These are phyloP conservation scores for Aspergillus luchuensis DNA, from an alignment of 2,329 filamentous ascomycete species.

Conservation along the genomic window DNA sequence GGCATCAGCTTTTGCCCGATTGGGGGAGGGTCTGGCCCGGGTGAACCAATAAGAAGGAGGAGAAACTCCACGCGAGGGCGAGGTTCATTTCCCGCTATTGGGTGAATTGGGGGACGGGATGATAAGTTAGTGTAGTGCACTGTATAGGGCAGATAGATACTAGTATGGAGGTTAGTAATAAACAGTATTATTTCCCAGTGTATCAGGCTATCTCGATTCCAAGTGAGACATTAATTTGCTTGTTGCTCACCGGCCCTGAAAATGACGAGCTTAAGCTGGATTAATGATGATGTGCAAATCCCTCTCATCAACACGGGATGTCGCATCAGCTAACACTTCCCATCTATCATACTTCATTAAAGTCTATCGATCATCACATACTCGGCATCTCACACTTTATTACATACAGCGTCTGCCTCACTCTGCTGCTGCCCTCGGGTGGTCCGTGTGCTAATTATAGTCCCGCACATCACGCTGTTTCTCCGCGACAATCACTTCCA, in stretches of 20 bases:
- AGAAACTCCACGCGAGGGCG: constrained; percentile 3
- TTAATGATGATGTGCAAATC: background rate
- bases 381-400: too few relatives aligned
- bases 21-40: constrained; percentile 3
- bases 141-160: background rate
- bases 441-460: constrained; percentile 4
- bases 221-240: constrained; percentile 7
- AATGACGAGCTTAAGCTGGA: background rate
- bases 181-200: too few relatives aligned
- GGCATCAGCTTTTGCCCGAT: constrained; percentile 7
- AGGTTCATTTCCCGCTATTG: constrained; percentile 3
- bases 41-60: constrained; percentile 6
- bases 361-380: too few relatives aligned
- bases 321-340: too few relatives aligned
- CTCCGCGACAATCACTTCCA: background rate
- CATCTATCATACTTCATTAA: too few relatives aligned
- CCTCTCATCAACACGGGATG: background rate
- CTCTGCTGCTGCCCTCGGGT: background rate
- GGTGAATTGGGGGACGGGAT: background rate
- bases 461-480: background rate
- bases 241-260: too few relatives aligned
- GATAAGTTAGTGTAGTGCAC: background rate
- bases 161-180: too few relatives aligned
- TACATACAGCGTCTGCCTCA: too few relatives aligned
- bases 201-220: too few relatives aligned